Evolutionary conservation across 768 basidiomycete genomes (phyloP).

Genomic region (Trametes gibbosa): DNA sequence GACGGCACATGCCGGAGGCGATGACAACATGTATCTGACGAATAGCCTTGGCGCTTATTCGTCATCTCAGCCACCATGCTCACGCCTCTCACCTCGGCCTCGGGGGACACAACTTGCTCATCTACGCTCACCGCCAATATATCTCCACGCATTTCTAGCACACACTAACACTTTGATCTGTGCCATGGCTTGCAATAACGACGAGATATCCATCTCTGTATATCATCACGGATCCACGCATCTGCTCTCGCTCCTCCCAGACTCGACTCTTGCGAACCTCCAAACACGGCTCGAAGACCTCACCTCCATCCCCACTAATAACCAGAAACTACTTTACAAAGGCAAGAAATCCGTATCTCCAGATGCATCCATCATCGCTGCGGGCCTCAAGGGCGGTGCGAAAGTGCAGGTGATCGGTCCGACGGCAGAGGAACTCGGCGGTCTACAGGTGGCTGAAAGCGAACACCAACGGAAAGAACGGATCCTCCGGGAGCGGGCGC

Average conservation of each 20-base stretch:
- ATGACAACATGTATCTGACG: neutral
- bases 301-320: conserved; percentile 58
- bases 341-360: conserved; percentile 48
- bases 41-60: conserved; percentile 2
- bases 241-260: conserved; percentile 45
- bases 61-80: neutral
- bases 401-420: conserved; percentile 74
- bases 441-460: conserved; percentile 52
- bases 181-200: neutral
- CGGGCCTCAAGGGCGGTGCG: conserved; percentile 60
- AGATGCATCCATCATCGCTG: conserved; percentile 33
- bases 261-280: conserved; percentile 50
- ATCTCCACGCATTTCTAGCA: neutral
- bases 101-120: neutral
- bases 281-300: conserved; percentile 55
- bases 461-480: conserved; percentile 56
- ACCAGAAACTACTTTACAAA: conserved; percentile 74
- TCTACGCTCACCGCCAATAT: too few species aligned
- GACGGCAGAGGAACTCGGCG: conserved; percentile 55
- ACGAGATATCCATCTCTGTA: conserved; percentile 30
- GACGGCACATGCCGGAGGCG: neutral
- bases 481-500: conserved; percentile 57
- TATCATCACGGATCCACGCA: conserved; percentile 49
- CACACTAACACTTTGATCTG: neutral
- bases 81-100: too few species aligned